Evolutionary conservation across 306 rosid genomes (phyloP).

Genomic region (Prunus armeniaca): DNA sequence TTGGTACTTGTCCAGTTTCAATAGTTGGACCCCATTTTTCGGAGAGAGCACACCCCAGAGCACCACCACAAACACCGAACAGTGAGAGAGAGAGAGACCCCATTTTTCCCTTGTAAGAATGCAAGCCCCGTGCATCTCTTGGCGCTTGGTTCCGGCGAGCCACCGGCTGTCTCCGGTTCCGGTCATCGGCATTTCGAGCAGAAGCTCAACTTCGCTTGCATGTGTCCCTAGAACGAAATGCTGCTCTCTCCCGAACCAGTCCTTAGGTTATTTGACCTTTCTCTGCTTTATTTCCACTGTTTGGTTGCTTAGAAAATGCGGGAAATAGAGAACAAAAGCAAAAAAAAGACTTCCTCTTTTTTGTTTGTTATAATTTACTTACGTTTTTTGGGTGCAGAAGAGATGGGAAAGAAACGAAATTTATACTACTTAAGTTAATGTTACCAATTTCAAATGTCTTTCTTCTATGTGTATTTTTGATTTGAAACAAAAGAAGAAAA

Average conservation of each 20-base stretch:
- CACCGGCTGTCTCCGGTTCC: slow-evolving; percentile 24
- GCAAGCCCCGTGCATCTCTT: slow-evolving; percentile 33
- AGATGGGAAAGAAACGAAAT: neutral
- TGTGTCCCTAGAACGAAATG: slow-evolving; percentile 28
- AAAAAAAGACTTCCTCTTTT: neutral
- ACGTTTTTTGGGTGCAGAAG: neutral
- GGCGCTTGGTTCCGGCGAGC: slow-evolving; percentile 13
- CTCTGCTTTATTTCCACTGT: neutral
- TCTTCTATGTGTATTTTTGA: neutral
- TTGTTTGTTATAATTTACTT: neutral
- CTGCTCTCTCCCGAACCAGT: slow-evolving; percentile 22
- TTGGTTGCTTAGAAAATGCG: slow-evolving; percentile 5
- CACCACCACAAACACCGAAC: neutral
- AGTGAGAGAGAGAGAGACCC: neutral
- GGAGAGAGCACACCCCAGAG: neutral
- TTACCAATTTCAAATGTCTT: neutral
- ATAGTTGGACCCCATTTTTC: neutral
- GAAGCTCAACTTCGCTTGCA: slow-evolving; percentile 23
- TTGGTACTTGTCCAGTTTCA: neutral
- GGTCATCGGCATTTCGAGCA: slow-evolving; percentile 22
- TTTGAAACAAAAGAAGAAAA: neutral
- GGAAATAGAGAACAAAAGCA: neutral
- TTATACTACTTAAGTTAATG: neutral
- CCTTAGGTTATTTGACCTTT: slow-evolving; percentile 26
- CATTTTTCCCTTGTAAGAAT: neutral